A percentile compares a stretch with the other conserved stretches of the same genome.
These are phyloP conservation scores for Neurospora sp. DNA, from an alignment of 495 filamentous ascomycete species.

Conservation along the genomic window DNA sequence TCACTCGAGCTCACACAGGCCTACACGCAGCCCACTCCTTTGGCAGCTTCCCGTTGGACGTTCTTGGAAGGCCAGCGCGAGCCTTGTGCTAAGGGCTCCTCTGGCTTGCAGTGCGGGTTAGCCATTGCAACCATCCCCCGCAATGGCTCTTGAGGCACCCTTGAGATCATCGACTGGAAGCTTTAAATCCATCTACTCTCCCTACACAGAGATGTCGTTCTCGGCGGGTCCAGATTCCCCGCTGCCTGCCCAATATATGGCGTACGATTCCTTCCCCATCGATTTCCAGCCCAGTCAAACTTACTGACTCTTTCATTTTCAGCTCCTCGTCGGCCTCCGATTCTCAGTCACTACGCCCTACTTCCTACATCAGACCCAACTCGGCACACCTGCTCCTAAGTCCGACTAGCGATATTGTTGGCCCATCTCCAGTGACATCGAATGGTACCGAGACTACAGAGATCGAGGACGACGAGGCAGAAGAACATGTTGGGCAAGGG, in stretches of 20 bases:
- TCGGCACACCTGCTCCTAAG: conserved; percentile 33
- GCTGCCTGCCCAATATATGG: conserved; percentile 36
- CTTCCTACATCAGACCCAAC: conserved; percentile 28
- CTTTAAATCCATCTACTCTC: conserved; percentile 50
- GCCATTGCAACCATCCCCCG: conserved; percentile 1
- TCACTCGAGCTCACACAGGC: not conserved
- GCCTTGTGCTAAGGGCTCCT: not conserved
- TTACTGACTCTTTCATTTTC: conserved; percentile 10
- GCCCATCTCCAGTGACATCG: conserved; percentile 68
- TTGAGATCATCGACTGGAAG: conserved; percentile 42
- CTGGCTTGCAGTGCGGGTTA: not conserved
- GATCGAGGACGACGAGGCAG: conserved; percentile 59
- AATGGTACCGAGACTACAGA: conserved; percentile 63
- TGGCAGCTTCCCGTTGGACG: not conserved
- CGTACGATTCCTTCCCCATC: conserved; percentile 22
- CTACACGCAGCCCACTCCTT: not conserved
- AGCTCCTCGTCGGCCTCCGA: conserved; percentile 31
- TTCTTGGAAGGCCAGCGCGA: not conserved
- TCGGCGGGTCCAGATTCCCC: conserved; percentile 46
- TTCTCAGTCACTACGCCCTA: conserved; percentile 31
- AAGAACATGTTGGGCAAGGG: conserved; percentile 25
- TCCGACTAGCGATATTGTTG: conserved; percentile 47
- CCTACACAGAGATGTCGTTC: conserved; percentile 47
- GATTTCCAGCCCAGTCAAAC: not conserved
- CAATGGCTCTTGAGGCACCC: conserved; percentile 52